Percentiles rank a stretch among this genome's conserved stretches.
Evolutionary conservation across 164 flowering plant genomes (phyloP).

Genomic region (Tinospora cordifolia): DNA sequence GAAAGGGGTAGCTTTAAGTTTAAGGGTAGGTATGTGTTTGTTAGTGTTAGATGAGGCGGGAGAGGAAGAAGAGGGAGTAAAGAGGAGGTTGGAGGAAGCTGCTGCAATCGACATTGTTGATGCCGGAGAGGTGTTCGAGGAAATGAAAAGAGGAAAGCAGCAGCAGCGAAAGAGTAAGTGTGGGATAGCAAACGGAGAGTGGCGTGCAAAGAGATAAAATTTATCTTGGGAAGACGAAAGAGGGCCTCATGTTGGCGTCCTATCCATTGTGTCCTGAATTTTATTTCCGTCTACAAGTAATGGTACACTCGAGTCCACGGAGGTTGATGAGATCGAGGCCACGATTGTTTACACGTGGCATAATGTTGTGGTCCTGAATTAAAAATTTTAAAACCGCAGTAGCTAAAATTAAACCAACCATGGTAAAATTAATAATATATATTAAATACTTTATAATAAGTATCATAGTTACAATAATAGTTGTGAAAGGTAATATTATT

Average conservation of each 20-base stretch:
- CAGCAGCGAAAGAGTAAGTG: not conserved
- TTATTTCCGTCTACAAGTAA: not conserved
- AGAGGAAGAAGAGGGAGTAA: conserved; percentile 5
- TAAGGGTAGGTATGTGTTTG: not conserved
- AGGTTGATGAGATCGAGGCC: not conserved
- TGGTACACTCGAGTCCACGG: conserved; percentile 12
- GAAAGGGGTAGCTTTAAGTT: conserved; percentile 2
- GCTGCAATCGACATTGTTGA: conserved; percentile 14
- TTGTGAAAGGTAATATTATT: too few species aligned
- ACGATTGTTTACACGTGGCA: not conserved
- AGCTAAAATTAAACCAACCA: too few species aligned
- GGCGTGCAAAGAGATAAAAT: not conserved
- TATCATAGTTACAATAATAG: too few species aligned
- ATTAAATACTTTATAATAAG: too few species aligned
- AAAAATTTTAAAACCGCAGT: too few species aligned
- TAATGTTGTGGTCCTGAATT: too few species aligned
- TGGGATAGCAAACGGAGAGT: not conserved
- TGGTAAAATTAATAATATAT: too few species aligned
- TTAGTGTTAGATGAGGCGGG: not conserved
- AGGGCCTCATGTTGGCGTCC: not conserved
- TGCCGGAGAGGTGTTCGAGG: not conserved
- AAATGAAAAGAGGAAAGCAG: not conserved
- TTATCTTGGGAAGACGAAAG: not conserved
- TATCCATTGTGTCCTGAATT: conserved; percentile 5
- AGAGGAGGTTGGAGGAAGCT: conserved; percentile 4